Conservation (phyloP, 1,284 basidiomycete genomes). For the Puccinia sorghi region DNA sequence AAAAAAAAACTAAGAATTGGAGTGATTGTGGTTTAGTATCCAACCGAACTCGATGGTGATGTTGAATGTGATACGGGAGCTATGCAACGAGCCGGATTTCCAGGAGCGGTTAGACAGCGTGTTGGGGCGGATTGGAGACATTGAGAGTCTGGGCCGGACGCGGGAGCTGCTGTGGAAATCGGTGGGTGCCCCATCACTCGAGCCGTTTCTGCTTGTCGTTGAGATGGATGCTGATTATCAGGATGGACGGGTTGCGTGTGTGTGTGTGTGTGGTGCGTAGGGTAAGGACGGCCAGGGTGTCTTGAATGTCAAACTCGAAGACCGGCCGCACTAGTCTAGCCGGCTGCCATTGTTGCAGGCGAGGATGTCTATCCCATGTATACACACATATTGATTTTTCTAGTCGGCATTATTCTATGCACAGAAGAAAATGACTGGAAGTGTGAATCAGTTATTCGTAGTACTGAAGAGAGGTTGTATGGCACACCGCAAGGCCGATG, state of each 20-base stretch:
- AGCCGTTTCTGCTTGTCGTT: not conserved
- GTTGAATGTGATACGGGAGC: slow-evolving; percentile 42
- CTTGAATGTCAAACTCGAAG: slow-evolving; percentile 47
- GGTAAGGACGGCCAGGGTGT: slow-evolving; percentile 47
- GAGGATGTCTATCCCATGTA: too few relatives aligned
- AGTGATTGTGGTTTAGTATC: slow-evolving; percentile 13
- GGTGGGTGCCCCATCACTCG: not conserved
- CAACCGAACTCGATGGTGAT: slow-evolving; percentile 42
- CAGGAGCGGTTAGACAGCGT: slow-evolving; percentile 43
- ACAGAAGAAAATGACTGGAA: too few relatives aligned
- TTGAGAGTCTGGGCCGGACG: slow-evolving; percentile 49
- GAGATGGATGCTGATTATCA: not conserved
- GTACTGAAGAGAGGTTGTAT: too few relatives aligned
- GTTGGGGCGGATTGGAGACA: slow-evolving; percentile 36
- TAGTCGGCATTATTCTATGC: too few relatives aligned
- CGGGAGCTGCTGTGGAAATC: slow-evolving; percentile 45
- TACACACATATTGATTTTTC: too few relatives aligned
- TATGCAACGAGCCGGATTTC: slow-evolving; percentile 45
- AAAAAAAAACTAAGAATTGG: not conserved
- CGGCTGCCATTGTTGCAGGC: not conserved
- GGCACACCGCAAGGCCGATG: too few relatives aligned
- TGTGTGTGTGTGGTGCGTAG: not conserved
- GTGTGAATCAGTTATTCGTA: too few relatives aligned
- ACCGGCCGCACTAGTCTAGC: not conserved
- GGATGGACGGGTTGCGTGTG: not conserved